Evolutionary conservation across 495 filamentous ascomycete genomes (phyloP).

Genomic region (Cercophora newfieldiana): DNA sequence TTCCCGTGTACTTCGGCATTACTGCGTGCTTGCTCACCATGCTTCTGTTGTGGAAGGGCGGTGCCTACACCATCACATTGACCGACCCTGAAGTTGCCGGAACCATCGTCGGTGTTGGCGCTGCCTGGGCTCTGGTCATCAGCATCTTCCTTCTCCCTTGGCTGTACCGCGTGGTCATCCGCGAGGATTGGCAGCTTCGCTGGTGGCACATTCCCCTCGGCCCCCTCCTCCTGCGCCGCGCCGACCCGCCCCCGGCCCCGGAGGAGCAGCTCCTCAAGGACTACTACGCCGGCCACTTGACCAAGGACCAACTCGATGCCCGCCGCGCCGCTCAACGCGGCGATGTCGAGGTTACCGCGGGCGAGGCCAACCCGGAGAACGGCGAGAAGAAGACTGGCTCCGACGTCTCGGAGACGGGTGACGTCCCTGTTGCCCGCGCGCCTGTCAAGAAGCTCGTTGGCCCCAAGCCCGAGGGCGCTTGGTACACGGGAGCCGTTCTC

Average conservation of each 20-base stretch:
- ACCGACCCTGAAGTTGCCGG: slow-evolving; percentile 37
- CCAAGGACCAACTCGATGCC: slow-evolving; percentile 48
- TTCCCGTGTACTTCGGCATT: slow-evolving; percentile 59
- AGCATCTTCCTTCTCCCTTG: slow-evolving; percentile 60
- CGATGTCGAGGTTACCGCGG: slow-evolving; percentile 18
- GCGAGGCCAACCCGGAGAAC: slow-evolving; percentile 5
- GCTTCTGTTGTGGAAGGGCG: slow-evolving; percentile 62
- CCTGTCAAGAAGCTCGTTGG: slow-evolving; percentile 32
- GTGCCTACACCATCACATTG: slow-evolving; percentile 43
- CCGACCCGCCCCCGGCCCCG: slow-evolving; percentile 49
- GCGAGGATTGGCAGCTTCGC: slow-evolving; percentile 55
- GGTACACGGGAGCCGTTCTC: slow-evolving; percentile 43
- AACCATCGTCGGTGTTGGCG: slow-evolving; percentile 21
- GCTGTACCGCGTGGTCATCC: slow-evolving; percentile 58
- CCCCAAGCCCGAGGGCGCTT: slow-evolving; percentile 37
- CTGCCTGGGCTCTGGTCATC: slow-evolving; percentile 18
- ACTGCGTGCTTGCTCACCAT: slow-evolving; percentile 60
- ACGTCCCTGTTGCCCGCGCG: not conserved
- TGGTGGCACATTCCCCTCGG: slow-evolving; percentile 61
- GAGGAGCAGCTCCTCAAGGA: slow-evolving; percentile 41
- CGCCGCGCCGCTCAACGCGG: slow-evolving; percentile 31
- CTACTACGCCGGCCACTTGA: slow-evolving; percentile 55
- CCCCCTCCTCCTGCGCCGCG: slow-evolving; percentile 54
- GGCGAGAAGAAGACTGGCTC: slow-evolving; percentile 27
- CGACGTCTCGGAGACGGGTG: slow-evolving; percentile 15